A percentile compares a stretch with the other conserved stretches of the same genome.
These are phyloP conservation scores for Suillus tomentosus DNA, from an alignment of 768 basidiomycete genomes.

Conservation along the genomic window DNA sequence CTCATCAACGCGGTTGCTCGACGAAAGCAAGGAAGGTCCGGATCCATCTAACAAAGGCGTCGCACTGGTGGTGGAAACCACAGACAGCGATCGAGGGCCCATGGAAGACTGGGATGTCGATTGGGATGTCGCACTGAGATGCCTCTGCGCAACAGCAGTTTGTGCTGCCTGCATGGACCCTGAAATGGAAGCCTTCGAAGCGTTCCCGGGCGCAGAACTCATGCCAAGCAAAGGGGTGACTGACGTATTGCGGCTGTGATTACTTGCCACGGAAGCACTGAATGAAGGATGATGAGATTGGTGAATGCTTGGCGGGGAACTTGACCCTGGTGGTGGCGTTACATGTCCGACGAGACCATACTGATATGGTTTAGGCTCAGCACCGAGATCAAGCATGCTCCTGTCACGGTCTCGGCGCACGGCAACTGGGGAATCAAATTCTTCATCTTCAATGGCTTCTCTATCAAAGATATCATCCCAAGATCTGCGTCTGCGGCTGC, in stretches of 20 bases:
- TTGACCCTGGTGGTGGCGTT: conserved; percentile 29
- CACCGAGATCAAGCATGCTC: conserved; percentile 32
- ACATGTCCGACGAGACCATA: conserved; percentile 62
- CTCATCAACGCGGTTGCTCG: conserved; percentile 22
- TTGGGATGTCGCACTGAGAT: conserved; percentile 9
- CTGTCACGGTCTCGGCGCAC: conserved; percentile 24
- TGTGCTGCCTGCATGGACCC: conserved; percentile 41
- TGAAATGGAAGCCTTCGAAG: conserved; percentile 47
- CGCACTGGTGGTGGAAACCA: conserved; percentile 17
- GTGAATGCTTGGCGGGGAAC: conserved; percentile 32
- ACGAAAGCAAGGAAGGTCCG: conserved; percentile 4
- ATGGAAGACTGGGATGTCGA: conserved; percentile 5
- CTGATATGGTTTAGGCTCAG: conserved; percentile 58
- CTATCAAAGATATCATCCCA: conserved; percentile 58
- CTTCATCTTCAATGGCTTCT: conserved; percentile 33
- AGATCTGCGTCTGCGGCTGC: conserved; percentile 45
- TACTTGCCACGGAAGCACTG: conserved; percentile 15
- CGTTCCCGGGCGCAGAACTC: conserved; percentile 12
- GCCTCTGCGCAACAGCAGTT: conserved; percentile 13
- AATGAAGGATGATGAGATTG: conserved; percentile 3
- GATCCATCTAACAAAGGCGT: conserved; percentile 7
- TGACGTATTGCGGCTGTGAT: conserved; percentile 29
- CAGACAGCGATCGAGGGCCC: conserved; percentile 25
- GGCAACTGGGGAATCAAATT: conserved; percentile 21
- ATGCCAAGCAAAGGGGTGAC: conserved; percentile 25